phyloP scores from a whole-genome alignment of 441 rosid genomes.

The Populus hybrid region DNA sequence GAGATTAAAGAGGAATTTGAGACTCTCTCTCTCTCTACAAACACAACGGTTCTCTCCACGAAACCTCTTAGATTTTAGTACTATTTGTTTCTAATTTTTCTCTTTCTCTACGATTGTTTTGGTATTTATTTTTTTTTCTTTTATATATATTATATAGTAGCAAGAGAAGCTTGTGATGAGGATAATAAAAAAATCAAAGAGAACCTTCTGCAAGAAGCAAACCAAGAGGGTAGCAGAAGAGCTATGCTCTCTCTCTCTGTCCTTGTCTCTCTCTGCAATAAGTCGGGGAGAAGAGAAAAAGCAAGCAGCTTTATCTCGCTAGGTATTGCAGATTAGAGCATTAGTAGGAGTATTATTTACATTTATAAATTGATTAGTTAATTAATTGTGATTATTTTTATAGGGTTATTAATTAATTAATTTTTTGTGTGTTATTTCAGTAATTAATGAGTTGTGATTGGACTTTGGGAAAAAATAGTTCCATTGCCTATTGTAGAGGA shows the following conservation, averaged over 20 bases:
- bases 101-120: conserved; percentile 3
- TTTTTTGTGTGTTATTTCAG: too few species aligned
- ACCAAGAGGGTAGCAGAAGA: conserved; percentile 35
- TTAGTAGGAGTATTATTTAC: not conserved
- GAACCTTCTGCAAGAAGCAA: conserved; percentile 27
- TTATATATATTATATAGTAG: too few species aligned
- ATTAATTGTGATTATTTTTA: too few species aligned
- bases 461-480: too few species aligned
- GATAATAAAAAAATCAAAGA: conserved; percentile 24
- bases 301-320: not conserved
- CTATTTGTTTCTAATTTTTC: not conserved
- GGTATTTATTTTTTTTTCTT: not conserved
- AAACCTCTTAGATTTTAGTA: conserved; percentile 34
- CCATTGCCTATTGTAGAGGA: too few species aligned
- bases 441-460: too few species aligned
- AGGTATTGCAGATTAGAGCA: not conserved
- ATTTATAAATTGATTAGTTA: too few species aligned
- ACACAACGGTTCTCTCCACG: conserved; percentile 45
- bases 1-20: conserved; percentile 29
- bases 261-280: not conserved
- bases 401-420: too few species aligned
- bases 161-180: not conserved
- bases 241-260: conserved; percentile 7
- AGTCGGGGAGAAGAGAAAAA: conserved; percentile 7
- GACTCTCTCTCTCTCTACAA: not conserved